Evolutionary conservation across 495 filamentous ascomycete species (phyloP).

Genomic region (Penicillium bialowiezense): DNA sequence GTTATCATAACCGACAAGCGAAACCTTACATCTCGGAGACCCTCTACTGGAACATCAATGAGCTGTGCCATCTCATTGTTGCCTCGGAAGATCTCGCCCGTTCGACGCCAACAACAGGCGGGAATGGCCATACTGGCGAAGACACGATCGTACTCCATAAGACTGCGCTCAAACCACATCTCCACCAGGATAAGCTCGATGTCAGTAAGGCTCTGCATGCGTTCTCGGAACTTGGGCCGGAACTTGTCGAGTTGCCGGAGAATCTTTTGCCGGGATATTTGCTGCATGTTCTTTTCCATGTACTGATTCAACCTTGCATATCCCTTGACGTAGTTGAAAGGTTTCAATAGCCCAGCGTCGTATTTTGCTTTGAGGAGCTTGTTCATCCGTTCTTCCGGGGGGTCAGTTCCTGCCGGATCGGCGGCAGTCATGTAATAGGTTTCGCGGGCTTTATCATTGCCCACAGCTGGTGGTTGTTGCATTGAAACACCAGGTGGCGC

Average conservation of each 20-base stretch:
- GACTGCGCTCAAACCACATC: slow-evolving; percentile 94
- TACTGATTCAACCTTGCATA: slow-evolving; percentile 85
- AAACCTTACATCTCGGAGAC: slow-evolving; percentile 79
- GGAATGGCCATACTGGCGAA: slow-evolving; percentile 99
- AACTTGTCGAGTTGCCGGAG: slow-evolving; percentile 87
- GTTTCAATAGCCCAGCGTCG: slow-evolving; percentile 88
- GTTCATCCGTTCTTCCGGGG: slow-evolving; percentile 92
- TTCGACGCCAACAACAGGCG: slow-evolving; percentile 95
- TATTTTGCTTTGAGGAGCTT: slow-evolving; percentile 92
- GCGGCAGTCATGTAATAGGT: slow-evolving; percentile 94
- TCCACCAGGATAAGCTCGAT: slow-evolving; percentile 91
- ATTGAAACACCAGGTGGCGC: slow-evolving; percentile 54
- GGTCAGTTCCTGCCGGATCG: slow-evolving; percentile 87
- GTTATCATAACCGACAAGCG: too few relatives aligned
- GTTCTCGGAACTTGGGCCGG: slow-evolving; percentile 91
- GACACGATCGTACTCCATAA: slow-evolving; percentile 97
- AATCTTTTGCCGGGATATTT: slow-evolving; percentile 79
- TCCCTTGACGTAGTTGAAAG: slow-evolving; percentile 97
- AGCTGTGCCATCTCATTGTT: slow-evolving; percentile 99
- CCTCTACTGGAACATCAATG: slow-evolving; percentile 89
- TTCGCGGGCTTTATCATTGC: slow-evolving; percentile 80
- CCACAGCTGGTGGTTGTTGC: slow-evolving; percentile 58
- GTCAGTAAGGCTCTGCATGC: slow-evolving; percentile 86
- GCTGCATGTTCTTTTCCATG: slow-evolving; percentile 83
- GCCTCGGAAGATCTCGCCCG: slow-evolving; percentile 94